These are phyloP conservation scores for Cytospora leucostoma DNA, from an alignment of 2,329 filamentous ascomycete species.

Conservation along the genomic window DNA sequence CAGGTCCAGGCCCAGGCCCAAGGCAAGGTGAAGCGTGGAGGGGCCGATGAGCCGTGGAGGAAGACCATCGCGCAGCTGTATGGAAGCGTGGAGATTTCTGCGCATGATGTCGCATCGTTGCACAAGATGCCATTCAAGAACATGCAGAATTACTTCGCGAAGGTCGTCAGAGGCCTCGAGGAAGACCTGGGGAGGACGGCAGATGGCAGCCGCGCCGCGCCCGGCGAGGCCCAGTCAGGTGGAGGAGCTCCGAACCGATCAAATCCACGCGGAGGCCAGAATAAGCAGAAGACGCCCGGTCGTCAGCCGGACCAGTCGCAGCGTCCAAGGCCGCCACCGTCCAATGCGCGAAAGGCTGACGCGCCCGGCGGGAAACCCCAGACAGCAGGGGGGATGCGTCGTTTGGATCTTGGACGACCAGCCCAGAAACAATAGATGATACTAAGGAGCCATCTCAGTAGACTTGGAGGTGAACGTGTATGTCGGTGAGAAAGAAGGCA, in stretches of 20 bases:
- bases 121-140: slow-evolving; percentile 7
- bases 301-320: not conserved
- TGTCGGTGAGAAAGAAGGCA: not conserved
- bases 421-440: not conserved
- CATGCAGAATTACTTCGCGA: slow-evolving; percentile 22
- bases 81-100: slow-evolving; percentile 28
- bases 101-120: slow-evolving; percentile 12
- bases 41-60: not conserved
- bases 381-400: not conserved
- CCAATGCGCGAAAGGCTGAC: not conserved
- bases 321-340: not conserved
- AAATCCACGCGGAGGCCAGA: not conserved
- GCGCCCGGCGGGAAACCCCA: not conserved
- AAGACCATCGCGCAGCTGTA: slow-evolving; percentile 22
- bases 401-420: not conserved
- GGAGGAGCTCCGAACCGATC: not conserved
- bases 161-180: slow-evolving; percentile 26
- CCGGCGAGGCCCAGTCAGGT: not conserved
- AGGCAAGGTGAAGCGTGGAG: not conserved
- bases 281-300: not conserved
- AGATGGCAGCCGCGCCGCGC: not conserved
- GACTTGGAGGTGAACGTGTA: not conserved
- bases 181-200: slow-evolving; percentile 5
- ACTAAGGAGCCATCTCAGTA: not conserved
- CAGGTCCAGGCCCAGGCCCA: not conserved